Evolutionary conservation across 371 early-diverging fungal species (phyloP).

Genomic region (Phascolomyces articulosus): DNA sequence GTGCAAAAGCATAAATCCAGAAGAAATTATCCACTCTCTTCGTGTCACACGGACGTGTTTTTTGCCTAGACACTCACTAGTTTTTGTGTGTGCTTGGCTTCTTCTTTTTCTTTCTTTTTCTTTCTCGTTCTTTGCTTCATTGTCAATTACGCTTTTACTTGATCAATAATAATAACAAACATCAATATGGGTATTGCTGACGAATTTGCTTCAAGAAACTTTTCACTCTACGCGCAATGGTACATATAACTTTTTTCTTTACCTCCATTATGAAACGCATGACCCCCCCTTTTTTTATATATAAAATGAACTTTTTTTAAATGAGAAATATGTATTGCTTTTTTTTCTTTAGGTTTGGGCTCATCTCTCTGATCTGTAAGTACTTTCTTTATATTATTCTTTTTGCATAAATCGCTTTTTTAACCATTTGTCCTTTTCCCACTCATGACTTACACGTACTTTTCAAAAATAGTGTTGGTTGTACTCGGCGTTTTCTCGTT

Average conservation of each 20-base stretch:
- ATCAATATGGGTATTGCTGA: slow-evolving; percentile 42
- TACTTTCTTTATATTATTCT: background rate
- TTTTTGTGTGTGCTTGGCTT: background rate
- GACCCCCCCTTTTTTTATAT: too few species aligned
- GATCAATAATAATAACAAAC: background rate
- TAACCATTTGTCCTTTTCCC: background rate
- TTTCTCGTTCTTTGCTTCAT: background rate
- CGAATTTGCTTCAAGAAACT: slow-evolving; percentile 50
- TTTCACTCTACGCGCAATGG: slow-evolving; percentile 56
- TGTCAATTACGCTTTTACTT: background rate
- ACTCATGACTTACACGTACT: too few species aligned
- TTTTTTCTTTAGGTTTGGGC: slow-evolving; percentile 31
- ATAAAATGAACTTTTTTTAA: too few species aligned
- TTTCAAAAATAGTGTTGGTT: slow-evolving; percentile 28
- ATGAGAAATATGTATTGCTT: background rate
- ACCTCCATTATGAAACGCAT: too few species aligned
- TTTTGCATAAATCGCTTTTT: background rate
- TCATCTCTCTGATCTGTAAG: slow-evolving; percentile 47
- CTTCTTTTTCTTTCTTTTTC: background rate
- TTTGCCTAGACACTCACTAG: background rate
- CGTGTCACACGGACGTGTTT: background rate
- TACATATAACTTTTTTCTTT: too few species aligned
- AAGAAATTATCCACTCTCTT: too few species aligned
- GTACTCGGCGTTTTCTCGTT: slow-evolving; percentile 38
- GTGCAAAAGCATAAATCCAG: too few species aligned